Conservation (phyloP, 441 rosid genomes). For the Lagerstroemia fauriei region DNA sequence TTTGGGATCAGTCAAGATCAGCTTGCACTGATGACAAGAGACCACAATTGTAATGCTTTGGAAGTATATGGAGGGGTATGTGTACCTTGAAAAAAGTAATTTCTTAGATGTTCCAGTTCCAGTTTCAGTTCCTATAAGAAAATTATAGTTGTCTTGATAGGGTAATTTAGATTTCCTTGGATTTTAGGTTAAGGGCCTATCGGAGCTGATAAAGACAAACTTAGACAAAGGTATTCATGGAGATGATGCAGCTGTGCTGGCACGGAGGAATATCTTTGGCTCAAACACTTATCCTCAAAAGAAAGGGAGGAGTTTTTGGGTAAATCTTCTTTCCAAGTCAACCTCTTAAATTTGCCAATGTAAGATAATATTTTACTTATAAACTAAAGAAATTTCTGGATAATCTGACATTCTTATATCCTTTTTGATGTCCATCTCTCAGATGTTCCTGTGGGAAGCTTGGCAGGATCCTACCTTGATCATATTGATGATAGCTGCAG, state of each 20-base stretch:
- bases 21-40: constrained; percentile 75
- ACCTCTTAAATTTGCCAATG: constrained; percentile 11
- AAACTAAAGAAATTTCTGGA: constrained; percentile 5
- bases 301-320: constrained; percentile 96
- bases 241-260: constrained; percentile 69
- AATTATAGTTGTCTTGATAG: constrained; percentile 8
- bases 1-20: constrained; percentile 66
- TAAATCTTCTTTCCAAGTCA: constrained; percentile 30
- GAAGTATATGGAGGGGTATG: constrained; percentile 77
- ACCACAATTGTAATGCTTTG: constrained; percentile 56
- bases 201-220: constrained; percentile 64
- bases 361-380: background rate
- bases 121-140: background rate
- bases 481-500: constrained; percentile 89
- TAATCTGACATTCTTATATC: background rate
- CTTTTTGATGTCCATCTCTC: constrained; percentile 17
- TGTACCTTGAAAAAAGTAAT: constrained; percentile 18
- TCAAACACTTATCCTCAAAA: constrained; percentile 92
- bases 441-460: constrained; percentile 99
- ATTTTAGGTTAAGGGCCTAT: constrained; percentile 67
- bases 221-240: constrained; percentile 75
- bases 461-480: constrained; percentile 95
- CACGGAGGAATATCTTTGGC: constrained; percentile 72
- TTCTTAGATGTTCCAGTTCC: background rate
- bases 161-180: constrained; percentile 7